phyloP scores from a whole-genome alignment of 495 filamentous ascomycete genomes.

The Neurospora sp. region DNA sequence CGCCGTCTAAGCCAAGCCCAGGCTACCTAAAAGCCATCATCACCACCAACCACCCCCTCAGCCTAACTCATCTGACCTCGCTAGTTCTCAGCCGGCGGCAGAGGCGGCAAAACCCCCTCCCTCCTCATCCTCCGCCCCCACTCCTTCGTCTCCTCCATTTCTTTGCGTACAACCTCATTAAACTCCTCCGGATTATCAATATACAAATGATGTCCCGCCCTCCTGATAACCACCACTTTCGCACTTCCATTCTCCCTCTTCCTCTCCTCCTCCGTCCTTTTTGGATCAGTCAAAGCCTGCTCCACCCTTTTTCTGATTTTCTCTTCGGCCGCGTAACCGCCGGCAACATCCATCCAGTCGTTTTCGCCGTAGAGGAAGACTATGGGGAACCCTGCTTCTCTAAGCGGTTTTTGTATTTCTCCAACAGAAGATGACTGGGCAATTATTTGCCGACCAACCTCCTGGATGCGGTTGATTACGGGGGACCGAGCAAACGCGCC shows the following conservation, averaged over 20 bases:
- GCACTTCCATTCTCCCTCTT: conserved; percentile 63
- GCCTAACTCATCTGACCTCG: neutral
- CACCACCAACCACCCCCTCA: neutral
- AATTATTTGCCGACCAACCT: conserved; percentile 62
- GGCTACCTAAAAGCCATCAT: neutral
- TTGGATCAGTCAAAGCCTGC: conserved; percentile 43
- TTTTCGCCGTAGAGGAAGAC: conserved; percentile 93
- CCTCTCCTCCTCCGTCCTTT: conserved; percentile 53
- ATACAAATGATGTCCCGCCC: conserved; percentile 89
- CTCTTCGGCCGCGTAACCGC: conserved; percentile 70
- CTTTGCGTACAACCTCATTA: conserved; percentile 61
- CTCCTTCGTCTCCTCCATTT: conserved; percentile 60
- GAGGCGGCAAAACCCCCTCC: neutral
- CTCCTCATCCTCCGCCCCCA: neutral
- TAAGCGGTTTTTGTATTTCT: no score
- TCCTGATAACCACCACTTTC: conserved; percentile 73
- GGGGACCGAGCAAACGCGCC: conserved; percentile 87
- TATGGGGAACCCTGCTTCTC: conserved; percentile 65
- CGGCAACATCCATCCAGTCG: conserved; percentile 96
- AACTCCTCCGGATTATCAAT: conserved; percentile 86
- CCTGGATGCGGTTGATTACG: conserved; percentile 74
- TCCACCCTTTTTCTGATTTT: conserved; percentile 63
- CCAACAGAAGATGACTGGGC: neutral
- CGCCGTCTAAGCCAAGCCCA: neutral
- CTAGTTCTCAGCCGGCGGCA: neutral